A percentile compares a stretch with the other conserved stretches of the same genome.
These are phyloP conservation scores for Phytophthora uliginosa DNA, from an alignment of 352 stramenopile genomes.

Conservation along the genomic window DNA sequence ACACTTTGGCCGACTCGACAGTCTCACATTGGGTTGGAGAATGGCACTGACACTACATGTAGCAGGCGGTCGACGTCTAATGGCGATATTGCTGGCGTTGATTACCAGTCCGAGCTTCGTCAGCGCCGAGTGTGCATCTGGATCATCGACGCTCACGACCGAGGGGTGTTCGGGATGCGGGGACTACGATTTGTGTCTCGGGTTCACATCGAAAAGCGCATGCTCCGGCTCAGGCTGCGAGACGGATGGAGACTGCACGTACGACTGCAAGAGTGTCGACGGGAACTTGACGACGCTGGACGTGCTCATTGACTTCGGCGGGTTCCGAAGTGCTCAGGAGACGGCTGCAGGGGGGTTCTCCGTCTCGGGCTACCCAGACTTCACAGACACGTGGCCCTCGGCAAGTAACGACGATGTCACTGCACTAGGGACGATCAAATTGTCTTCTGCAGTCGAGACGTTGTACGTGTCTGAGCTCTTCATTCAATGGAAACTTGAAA, in stretches of 20 bases:
- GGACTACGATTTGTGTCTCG: conserved; percentile 35
- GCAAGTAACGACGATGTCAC: conserved; percentile 40
- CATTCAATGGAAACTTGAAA: not conserved
- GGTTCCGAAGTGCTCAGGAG: conserved; percentile 39
- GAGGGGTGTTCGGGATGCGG: conserved; percentile 34
- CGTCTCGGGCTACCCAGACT: conserved; percentile 24
- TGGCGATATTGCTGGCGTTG: conserved; percentile 12
- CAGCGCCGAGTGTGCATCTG: conserved; percentile 23
- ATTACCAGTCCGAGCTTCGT: conserved; percentile 10
- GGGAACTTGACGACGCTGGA: conserved; percentile 28
- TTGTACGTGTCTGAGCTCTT: conserved; percentile 23
- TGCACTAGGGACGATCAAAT: conserved; percentile 21
- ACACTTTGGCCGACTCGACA: conserved; percentile 10
- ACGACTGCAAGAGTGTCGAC: conserved; percentile 33
- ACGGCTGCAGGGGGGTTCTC: conserved; percentile 24
- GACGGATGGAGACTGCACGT: conserved; percentile 42
- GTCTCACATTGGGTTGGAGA: conserved; percentile 21
- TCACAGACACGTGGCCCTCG: conserved; percentile 33
- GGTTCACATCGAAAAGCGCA: conserved; percentile 25
- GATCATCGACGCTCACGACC: conserved; percentile 36
- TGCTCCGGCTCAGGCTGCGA: conserved; percentile 41
- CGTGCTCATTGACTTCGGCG: conserved; percentile 40
- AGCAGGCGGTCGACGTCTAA: conserved; percentile 2
- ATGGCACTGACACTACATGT: conserved; percentile 12
- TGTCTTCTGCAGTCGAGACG: conserved; percentile 26